These are phyloP conservation scores for Adansonia gregorii DNA, from an alignment of 441 rosid species.

Conservation along the genomic window DNA sequence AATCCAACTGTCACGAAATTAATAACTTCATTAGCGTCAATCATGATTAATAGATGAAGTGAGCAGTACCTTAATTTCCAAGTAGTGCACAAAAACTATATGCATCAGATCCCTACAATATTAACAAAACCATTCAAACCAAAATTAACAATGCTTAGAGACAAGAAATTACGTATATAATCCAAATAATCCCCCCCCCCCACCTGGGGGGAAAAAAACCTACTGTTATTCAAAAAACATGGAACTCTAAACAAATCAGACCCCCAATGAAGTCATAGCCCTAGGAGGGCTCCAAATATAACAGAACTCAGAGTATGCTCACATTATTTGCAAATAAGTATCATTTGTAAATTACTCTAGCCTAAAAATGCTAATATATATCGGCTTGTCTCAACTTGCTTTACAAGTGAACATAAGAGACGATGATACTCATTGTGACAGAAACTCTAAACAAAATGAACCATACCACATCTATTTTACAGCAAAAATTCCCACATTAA, in stretches of 20 bases:
- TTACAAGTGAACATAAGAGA: not conserved
- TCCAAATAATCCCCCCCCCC: slow-evolving; percentile 21
- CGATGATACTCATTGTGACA: slow-evolving; percentile 5
- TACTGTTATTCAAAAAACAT: not conserved
- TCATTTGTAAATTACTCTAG: slow-evolving; percentile 3
- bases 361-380: not conserved
- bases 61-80: slow-evolving; percentile 81
- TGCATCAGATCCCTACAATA: slow-evolving; percentile 85
- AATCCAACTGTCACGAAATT: not conserved
- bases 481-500: not conserved
- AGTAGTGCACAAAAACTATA: slow-evolving; percentile 94
- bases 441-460: slow-evolving; percentile 12
- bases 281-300: not conserved
- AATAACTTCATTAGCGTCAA: not conserved
- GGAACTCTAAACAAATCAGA: not conserved
- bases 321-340: not conserved
- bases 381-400: not conserved
- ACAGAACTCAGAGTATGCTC: slow-evolving; percentile 12
- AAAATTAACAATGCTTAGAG: slow-evolving; percentile 24
- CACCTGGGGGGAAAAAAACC: slow-evolving; percentile 3
- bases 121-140: slow-evolving; percentile 16
- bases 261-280: not conserved
- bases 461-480: not conserved
- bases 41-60: slow-evolving; percentile 21
- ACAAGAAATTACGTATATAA: slow-evolving; percentile 18